Evolutionary conservation across 108 stramenopile genomes (phyloP).

Genomic region (Cyclotella sp.): DNA sequence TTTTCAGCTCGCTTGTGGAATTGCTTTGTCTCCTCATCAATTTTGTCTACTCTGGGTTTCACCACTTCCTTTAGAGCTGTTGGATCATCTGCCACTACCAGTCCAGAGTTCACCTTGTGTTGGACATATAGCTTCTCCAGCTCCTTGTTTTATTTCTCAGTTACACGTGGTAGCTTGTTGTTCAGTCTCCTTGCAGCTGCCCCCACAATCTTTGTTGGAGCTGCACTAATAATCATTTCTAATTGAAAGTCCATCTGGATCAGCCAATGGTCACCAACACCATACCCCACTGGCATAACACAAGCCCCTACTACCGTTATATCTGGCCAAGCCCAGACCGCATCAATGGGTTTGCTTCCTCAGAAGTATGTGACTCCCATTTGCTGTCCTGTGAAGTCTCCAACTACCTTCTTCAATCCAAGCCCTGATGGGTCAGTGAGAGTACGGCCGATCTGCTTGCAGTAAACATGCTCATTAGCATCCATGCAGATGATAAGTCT

Average conservation of each 20-base stretch:
- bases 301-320: slow-evolving; percentile 6
- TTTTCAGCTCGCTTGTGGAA: slow-evolving; percentile 14
- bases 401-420: slow-evolving; percentile 9
- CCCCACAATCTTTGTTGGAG: not conserved
- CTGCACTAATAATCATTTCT: slow-evolving; percentile 14
- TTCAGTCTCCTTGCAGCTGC: slow-evolving; percentile 4
- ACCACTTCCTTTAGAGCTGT: not conserved
- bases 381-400: slow-evolving; percentile 2
- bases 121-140: not conserved
- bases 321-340: slow-evolving; percentile 3
- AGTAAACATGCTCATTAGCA: slow-evolving; percentile 22
- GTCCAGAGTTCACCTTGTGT: slow-evolving; percentile 1
- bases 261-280: slow-evolving; percentile 22
- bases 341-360: slow-evolving; percentile 30
- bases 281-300: slow-evolving; percentile 23
- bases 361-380: slow-evolving; percentile 22
- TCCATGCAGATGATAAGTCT: slow-evolving; percentile 18
- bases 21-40: not conserved
- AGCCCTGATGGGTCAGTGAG: slow-evolving; percentile 13
- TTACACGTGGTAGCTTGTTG: not conserved
- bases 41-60: not conserved
- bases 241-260: slow-evolving; percentile 12
- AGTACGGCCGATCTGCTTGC: not conserved
- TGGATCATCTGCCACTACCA: not conserved
- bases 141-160: not conserved